phyloP scores from a whole-genome alignment of 1,284 basidiomycete genomes.

The Sporisorium scitamineum region DNA sequence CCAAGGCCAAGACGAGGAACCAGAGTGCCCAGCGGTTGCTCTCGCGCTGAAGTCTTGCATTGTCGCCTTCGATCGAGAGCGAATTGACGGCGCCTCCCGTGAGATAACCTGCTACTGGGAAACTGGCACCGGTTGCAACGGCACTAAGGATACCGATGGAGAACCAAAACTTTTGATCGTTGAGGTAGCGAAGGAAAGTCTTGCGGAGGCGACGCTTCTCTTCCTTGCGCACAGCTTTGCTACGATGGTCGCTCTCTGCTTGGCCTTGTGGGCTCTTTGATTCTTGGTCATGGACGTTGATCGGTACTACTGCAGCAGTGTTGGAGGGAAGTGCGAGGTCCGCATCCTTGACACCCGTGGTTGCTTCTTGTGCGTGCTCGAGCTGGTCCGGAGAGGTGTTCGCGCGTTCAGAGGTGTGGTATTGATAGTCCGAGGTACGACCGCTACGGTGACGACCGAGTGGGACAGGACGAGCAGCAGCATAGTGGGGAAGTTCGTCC shows the following conservation, averaged over 20 bases:
- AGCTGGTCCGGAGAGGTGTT: slow-evolving; percentile 28
- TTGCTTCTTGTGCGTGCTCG: slow-evolving; percentile 40
- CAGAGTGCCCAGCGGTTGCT: slow-evolving; percentile 56
- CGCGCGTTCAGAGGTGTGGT: slow-evolving; percentile 26
- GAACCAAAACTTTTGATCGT: slow-evolving; percentile 47
- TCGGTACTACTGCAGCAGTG: slow-evolving; percentile 13
- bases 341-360: slow-evolving; percentile 9
- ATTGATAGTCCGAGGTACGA: slow-evolving; percentile 30
- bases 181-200: slow-evolving; percentile 39
- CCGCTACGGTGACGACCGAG: slow-evolving; percentile 35
- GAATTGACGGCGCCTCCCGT: slow-evolving; percentile 59
- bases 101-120: slow-evolving; percentile 69
- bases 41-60: slow-evolving; percentile 30
- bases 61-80: slow-evolving; percentile 53
- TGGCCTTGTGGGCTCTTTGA: slow-evolving; percentile 5
- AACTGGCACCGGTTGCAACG: slow-evolving; percentile 65
- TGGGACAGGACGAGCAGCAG: slow-evolving; percentile 8
- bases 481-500: slow-evolving; percentile 15
- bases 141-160: slow-evolving; percentile 48
- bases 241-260: slow-evolving; percentile 6
- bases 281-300: slow-evolving; percentile 7
- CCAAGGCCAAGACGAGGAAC: slow-evolving; percentile 59
- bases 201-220: slow-evolving; percentile 36
- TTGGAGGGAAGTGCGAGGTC: slow-evolving; percentile 21
- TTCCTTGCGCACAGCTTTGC: slow-evolving; percentile 27